Evolutionary conservation across 345 rosid species (phyloP), one percentile per base, ranked within the genome.

Genomic region (Populus deltoides): DNA sequence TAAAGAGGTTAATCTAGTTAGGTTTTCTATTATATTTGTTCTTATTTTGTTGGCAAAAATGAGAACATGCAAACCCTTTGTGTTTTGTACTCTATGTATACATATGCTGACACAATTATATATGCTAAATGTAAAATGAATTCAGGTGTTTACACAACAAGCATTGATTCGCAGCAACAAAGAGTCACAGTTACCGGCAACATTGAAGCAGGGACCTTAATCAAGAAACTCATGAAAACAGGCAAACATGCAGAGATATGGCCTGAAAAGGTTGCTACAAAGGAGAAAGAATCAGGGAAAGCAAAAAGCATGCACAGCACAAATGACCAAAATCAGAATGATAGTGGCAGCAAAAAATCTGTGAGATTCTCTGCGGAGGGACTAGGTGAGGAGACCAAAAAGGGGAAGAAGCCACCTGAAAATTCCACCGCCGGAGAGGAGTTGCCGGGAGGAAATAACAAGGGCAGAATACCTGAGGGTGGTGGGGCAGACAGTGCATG

Each of bases 171-270:
- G 20, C 70, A 81, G 68, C 77, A 77, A 20, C 84, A 81, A 18
- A 77, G 74, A 68, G 77, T 80, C 18, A 77, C 84, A 6, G 80
- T 81, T 33, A 77, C 77, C 16, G 84, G 84, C n/a, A 81, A 77
- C 53, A 49, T 81, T 35, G 62, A 53, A 77, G 78, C n/a, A 8
- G 78, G 77, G 80, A 59, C 80, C 5, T 68, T 81, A 70, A 81
- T 81, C 65, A 73, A 73, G 71, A 81, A 77, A 72, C 84, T 81
- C 76, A 43, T 31, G 17, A 72, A 81, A 25, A 61, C 45, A 11
- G 84, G 84, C 33, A 81, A 77, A 29, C 70, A 27, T 11, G 84
- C 84, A 22, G 77, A 72, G 73, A 59, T 81, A 67, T 73, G 80
- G 83, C 78, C 65, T n/a, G 75, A 75, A 76, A 80, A 75, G 6